phyloP scores from a whole-genome alignment of 2,329 filamentous ascomycete species.

The Fusarium tricinctum region DNA sequence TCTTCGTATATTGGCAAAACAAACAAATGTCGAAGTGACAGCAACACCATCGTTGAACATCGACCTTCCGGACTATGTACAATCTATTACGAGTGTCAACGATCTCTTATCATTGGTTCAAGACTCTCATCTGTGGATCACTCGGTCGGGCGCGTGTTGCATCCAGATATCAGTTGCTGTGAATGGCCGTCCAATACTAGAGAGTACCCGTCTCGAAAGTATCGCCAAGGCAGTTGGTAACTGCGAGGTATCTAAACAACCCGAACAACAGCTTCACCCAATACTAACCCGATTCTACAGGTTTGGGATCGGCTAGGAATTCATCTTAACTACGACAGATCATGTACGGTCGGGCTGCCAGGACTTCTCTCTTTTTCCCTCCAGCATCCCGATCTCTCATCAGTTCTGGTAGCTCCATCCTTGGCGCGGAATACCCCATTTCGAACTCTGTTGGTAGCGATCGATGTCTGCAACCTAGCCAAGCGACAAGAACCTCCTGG shows the following conservation, averaged over 20 bases:
- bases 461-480: slow-evolving; percentile 41
- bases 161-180: slow-evolving; percentile 49
- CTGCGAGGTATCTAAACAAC: slow-evolving; percentile 47
- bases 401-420: slow-evolving; percentile 50
- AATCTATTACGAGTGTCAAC: slow-evolving; percentile 30
- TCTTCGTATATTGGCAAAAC: slow-evolving; percentile 42
- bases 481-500: neutral
- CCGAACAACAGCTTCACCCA: neutral
- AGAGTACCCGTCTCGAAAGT: slow-evolving; percentile 18
- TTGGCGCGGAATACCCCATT: slow-evolving; percentile 49
- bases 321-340: slow-evolving; percentile 43
- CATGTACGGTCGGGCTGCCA: slow-evolving; percentile 14
- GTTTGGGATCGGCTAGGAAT: slow-evolving; percentile 53
- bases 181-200: slow-evolving; percentile 35
- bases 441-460: slow-evolving; percentile 44
- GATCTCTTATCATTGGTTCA: slow-evolving; percentile 46
- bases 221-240: slow-evolving; percentile 42
- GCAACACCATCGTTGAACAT: slow-evolving; percentile 49
- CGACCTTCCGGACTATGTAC: slow-evolving; percentile 38
- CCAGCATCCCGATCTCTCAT: slow-evolving; percentile 55
- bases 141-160: slow-evolving; percentile 50
- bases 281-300: slow-evolving; percentile 34
- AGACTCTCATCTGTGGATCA: slow-evolving; percentile 53
- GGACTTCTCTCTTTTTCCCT: slow-evolving; percentile 53
- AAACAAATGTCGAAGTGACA: slow-evolving; percentile 44